Conservation (phyloP, 208 protist species). For the Crithidia brevicula region DNA sequence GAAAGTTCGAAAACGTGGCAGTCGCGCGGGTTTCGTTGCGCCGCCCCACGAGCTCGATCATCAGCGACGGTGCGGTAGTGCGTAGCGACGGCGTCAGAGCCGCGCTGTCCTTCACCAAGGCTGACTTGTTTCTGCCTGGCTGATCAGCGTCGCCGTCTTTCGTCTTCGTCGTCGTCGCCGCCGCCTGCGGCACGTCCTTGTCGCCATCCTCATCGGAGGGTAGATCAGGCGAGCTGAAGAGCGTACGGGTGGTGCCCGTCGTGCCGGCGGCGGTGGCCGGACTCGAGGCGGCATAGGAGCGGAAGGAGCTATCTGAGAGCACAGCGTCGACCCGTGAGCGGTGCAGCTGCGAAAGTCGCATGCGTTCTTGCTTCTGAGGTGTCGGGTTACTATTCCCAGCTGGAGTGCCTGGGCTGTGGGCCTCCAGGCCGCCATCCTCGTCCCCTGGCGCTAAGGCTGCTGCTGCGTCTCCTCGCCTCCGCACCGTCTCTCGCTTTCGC, state of each 20-base stretch:
- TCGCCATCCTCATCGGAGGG: not conserved
- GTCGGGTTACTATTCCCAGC: too few species aligned
- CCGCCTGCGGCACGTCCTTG: not conserved
- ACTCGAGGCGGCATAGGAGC: not conserved
- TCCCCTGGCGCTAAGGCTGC: not conserved
- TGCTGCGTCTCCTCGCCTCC: not conserved
- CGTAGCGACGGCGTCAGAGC: not conserved
- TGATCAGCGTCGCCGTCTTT: too few species aligned
- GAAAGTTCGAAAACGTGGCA: not conserved
- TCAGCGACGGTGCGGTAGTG: not conserved
- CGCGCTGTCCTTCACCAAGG: not conserved
- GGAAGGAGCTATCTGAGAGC: not conserved
- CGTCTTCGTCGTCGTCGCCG: not conserved
- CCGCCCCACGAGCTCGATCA: not conserved
- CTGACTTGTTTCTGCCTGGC: not conserved
- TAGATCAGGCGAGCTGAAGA: slow-evolving; percentile 10
- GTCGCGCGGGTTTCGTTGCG: not conserved
- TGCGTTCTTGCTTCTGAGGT: not conserved
- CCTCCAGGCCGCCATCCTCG: not conserved
- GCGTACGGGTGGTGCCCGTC: slow-evolving; percentile 9
- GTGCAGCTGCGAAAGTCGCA: not conserved
- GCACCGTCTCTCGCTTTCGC: not conserved
- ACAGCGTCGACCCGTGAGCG: not conserved
- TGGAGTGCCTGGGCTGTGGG: too few species aligned
- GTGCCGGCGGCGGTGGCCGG: slow-evolving; percentile 1